Percentiles rank a stretch among this genome's conserved stretches.
These are phyloP conservation scores for Populus trichocarpa DNA, from an alignment of 441 rosid genomes.

Conservation along the genomic window DNA sequence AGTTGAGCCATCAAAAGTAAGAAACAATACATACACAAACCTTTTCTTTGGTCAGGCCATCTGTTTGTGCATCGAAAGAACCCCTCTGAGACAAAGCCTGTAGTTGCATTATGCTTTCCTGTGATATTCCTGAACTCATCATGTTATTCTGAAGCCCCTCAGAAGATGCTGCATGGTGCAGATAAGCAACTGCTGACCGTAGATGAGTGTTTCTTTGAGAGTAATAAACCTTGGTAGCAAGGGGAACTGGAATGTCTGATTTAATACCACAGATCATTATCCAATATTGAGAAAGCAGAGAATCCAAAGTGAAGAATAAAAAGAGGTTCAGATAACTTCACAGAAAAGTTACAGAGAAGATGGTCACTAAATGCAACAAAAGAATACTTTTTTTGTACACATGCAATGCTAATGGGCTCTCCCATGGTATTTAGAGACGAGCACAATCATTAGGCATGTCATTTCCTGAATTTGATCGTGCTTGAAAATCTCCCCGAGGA, in stretches of 20 bases:
- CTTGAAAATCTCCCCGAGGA: slow-evolving; percentile 27
- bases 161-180: slow-evolving; percentile 31
- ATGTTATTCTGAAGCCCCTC: slow-evolving; percentile 20
- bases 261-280: slow-evolving; percentile 8
- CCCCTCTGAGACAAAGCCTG: slow-evolving; percentile 26
- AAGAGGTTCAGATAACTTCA: neutral
- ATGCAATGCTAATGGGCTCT: neutral
- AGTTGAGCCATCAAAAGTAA: neutral
- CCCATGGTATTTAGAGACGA: neutral
- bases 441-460: slow-evolving; percentile 14
- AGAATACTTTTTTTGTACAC: neutral
- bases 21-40: slow-evolving; percentile 17
- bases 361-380: slow-evolving; percentile 5
- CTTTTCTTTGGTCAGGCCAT: slow-evolving; percentile 23
- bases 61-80: slow-evolving; percentile 26
- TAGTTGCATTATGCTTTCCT: slow-evolving; percentile 16
- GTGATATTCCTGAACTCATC: slow-evolving; percentile 25
- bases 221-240: slow-evolving; percentile 62
- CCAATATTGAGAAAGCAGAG: slow-evolving; percentile 9
- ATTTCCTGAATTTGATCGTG: slow-evolving; percentile 17
- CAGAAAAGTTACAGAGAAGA: neutral
- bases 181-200: slow-evolving; percentile 37
- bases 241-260: slow-evolving; percentile 54
- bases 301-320: slow-evolving; percentile 6
- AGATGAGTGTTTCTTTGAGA: slow-evolving; percentile 54